A percentile compares a stretch with the other conserved stretches of the same genome.
Evolutionary conservation across 768 basidiomycete species (phyloP).

Genomic region (Mycena latifolia): DNA sequence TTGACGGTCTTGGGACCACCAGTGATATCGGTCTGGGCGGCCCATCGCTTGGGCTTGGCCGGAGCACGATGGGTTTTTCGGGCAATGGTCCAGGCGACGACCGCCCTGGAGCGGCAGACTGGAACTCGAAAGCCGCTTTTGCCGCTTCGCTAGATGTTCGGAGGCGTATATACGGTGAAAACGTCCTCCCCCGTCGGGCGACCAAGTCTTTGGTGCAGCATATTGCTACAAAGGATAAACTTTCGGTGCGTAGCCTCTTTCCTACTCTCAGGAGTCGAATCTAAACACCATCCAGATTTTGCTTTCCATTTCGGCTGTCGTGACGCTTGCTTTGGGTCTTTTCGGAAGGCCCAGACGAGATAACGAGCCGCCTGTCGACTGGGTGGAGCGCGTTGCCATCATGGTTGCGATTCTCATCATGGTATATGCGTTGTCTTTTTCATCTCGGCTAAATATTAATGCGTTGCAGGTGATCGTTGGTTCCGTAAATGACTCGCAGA

Average conservation of each 20-base stretch:
- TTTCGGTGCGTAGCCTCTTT: slow-evolving; percentile 68
- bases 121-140: slow-evolving; percentile 43
- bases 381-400: slow-evolving; percentile 95
- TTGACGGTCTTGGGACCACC: slow-evolving; percentile 82
- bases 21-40: slow-evolving; percentile 57
- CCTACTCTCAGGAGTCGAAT: not conserved
- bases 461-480: slow-evolving; percentile 82
- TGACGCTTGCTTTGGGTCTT: slow-evolving; percentile 94
- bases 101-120: slow-evolving; percentile 37
- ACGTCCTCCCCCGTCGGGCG: slow-evolving; percentile 77
- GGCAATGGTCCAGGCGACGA: slow-evolving; percentile 38
- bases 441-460: slow-evolving; percentile 28
- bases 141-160: slow-evolving; percentile 70
- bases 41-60: no score
- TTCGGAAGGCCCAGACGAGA: slow-evolving; percentile 76
- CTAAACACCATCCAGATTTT: slow-evolving; percentile 67
- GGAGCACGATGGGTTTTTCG: no score
- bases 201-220: slow-evolving; percentile 78
- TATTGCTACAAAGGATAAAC: slow-evolving; percentile 92
- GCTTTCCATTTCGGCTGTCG: slow-evolving; percentile 90
- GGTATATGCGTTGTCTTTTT: slow-evolving; percentile 54
- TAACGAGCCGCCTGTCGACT: slow-evolving; percentile 87
- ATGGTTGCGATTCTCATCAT: slow-evolving; percentile 83
- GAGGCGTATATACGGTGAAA: slow-evolving; percentile 77
- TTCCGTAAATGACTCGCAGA: slow-evolving; percentile 97